phyloP scores from a whole-genome alignment of 2,329 filamentous ascomycete species.

The Calonectria hongkongensis region DNA sequence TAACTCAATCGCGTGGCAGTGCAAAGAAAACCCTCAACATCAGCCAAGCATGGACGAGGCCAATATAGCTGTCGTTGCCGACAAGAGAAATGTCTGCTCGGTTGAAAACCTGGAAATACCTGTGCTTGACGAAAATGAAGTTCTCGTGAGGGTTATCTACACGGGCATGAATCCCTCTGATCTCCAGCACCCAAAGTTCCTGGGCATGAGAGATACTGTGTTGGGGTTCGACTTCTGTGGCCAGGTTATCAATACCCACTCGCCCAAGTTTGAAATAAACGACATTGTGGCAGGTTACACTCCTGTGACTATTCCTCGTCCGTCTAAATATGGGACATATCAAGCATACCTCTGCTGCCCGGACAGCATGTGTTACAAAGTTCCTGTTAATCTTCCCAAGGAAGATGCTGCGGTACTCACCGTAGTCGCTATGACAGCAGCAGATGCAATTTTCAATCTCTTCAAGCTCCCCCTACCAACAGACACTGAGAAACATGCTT shows the following conservation, averaged over 20 bases:
- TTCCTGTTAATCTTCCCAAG: constrained; percentile 24
- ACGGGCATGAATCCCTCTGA: constrained; percentile 21
- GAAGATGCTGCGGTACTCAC: constrained; percentile 25
- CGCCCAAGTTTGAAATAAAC: not conserved
- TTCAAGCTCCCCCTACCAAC: constrained; percentile 14
- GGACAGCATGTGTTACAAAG: constrained; percentile 19
- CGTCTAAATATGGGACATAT: constrained; percentile 13
- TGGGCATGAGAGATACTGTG: constrained; percentile 1
- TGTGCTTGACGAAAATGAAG: constrained; percentile 1
- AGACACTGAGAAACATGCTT: not conserved
- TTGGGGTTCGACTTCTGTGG: constrained; percentile 33
- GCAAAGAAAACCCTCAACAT: no score
- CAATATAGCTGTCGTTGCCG: not conserved
- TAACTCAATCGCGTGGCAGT: no score
- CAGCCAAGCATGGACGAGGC: not conserved
- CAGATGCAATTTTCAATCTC: constrained; percentile 16
- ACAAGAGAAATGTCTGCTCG: constrained; percentile 8
- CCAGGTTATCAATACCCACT: not conserved
- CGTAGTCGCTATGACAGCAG: constrained; percentile 31
- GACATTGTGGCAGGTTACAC: constrained; percentile 24
- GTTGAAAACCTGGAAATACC: not conserved
- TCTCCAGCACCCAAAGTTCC: constrained; percentile 2
- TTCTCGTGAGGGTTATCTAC: constrained; percentile 5
- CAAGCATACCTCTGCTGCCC: constrained; percentile 16
- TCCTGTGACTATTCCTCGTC: not conserved